These are phyloP conservation scores for Herpetomonas tarakana DNA, from an alignment of 208 protist genomes.

Conservation along the genomic window DNA sequence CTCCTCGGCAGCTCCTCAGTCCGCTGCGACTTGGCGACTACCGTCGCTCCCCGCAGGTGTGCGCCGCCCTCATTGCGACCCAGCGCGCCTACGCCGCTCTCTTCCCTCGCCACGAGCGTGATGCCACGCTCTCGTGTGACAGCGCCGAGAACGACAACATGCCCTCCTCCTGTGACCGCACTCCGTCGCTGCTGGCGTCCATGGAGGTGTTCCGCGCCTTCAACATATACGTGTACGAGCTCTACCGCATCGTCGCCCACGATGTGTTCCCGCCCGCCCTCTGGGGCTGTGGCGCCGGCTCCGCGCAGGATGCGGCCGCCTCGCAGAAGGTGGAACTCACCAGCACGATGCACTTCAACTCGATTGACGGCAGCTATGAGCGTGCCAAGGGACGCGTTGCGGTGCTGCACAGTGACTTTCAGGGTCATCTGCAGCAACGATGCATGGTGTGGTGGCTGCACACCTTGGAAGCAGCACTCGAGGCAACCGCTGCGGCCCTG, in stretches of 20 bases:
- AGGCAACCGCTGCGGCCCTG: conserved; percentile 24
- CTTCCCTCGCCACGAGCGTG: neutral
- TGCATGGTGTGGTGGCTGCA: conserved; percentile 17
- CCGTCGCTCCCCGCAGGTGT: conserved; percentile 28
- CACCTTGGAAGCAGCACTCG: conserved; percentile 22
- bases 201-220: conserved; percentile 48
- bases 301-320: neutral
- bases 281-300: conserved; percentile 8
- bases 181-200: conserved; percentile 28
- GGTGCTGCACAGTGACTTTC: conserved; percentile 8
- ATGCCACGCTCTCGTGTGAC: neutral
- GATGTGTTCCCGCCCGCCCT: conserved; percentile 43
- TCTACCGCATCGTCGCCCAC: conserved; percentile 33
- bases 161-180: neutral
- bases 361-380: conserved; percentile 56
- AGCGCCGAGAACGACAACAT: neutral
- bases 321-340: conserved; percentile 13
- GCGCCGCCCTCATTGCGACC: conserved; percentile 30
- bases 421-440: conserved; percentile 9
- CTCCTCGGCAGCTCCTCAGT: conserved; percentile 41
- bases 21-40: conserved; percentile 70
- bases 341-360: conserved; percentile 50
- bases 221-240: conserved; percentile 28
- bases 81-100: conserved; percentile 23
- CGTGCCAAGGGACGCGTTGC: conserved; percentile 19